Percentiles rank a stretch among this genome's conserved stretches.
phyloP scores from a whole-genome alignment of 257 asterid species.

The Ilex asprella region DNA sequence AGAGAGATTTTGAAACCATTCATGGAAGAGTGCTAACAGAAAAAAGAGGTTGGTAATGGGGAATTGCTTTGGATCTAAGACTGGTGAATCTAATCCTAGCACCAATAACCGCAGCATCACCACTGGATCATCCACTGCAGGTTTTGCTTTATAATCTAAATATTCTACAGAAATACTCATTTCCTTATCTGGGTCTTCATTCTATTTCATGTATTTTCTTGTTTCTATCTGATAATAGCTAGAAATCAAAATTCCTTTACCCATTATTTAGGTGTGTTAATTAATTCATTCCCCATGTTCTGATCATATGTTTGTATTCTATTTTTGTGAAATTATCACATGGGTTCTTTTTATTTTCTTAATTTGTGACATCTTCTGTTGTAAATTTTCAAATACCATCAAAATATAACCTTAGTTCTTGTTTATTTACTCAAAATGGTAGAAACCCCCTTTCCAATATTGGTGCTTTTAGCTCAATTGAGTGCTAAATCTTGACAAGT shows the following conservation, averaged over 20 bases:
- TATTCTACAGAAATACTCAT: not conserved
- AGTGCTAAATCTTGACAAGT: not conserved
- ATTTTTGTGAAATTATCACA: not conserved
- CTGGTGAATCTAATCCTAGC: not conserved
- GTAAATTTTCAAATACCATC: not conserved
- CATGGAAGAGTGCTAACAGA: not conserved
- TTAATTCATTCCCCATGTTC: not conserved
- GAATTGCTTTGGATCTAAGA: constrained; percentile 6
- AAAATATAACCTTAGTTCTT: not conserved
- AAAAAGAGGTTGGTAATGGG: not conserved
- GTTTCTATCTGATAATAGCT: constrained; percentile 1
- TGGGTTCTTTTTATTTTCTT: too few relatives aligned
- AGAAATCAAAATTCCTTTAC: not conserved
- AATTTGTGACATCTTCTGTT: not conserved
- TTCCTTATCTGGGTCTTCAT: not conserved
- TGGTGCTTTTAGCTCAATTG: not conserved
- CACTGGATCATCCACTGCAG: not conserved
- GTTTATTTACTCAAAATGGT: not conserved
- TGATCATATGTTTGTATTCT: not conserved
- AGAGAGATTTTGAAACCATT: not conserved
- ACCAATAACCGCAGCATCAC: not conserved
- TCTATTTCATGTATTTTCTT: not conserved
- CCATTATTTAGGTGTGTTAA: not conserved
- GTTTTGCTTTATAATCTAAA: not conserved
- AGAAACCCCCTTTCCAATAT: not conserved